Conservation (phyloP, 306 rosid species). For the Senna tora region DNA sequence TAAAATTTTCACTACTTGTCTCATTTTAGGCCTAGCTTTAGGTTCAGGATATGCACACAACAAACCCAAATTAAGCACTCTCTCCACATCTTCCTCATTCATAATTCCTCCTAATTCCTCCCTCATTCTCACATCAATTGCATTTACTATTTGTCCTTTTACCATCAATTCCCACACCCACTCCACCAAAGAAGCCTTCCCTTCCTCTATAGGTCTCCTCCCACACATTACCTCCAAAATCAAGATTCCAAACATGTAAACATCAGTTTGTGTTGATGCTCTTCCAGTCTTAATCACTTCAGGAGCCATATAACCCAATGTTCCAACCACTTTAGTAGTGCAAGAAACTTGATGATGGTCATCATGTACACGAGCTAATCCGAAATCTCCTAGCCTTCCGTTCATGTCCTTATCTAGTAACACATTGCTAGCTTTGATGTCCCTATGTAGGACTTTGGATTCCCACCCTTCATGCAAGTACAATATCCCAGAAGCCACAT, state of each 20-base stretch:
- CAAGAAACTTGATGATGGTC: constrained; percentile 57
- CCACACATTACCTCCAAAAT: constrained; percentile 86
- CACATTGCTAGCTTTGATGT: constrained; percentile 89
- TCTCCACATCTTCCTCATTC: constrained; percentile 56
- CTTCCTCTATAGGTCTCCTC: constrained; percentile 80
- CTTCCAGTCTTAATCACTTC: constrained; percentile 69
- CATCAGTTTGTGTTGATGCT: constrained; percentile 74
- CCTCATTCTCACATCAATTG: constrained; percentile 63
- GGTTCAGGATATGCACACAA: constrained; percentile 76
- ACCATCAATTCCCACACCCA: constrained; percentile 60
- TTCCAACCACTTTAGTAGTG: constrained; percentile 77
- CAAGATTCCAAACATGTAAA: constrained; percentile 77
- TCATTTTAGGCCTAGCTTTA: constrained; percentile 70
- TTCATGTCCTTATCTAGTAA: constrained; percentile 80
- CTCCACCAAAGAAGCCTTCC: constrained; percentile 63
- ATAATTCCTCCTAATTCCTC: constrained; percentile 42
- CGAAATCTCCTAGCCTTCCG: constrained; percentile 84
- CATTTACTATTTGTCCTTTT: constrained; percentile 51
- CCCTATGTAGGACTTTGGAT: constrained; percentile 73
- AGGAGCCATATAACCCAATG: constrained; percentile 83
- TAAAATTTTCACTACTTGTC: constrained; percentile 69
- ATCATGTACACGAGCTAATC: constrained; percentile 71
- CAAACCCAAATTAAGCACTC: constrained; percentile 72
- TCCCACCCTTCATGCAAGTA: constrained; percentile 98
- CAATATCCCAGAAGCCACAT: constrained; percentile 70